Evolutionary conservation across 2,329 filamentous ascomycete genomes (phyloP).

Genomic region (Penicillium occitanis): DNA sequence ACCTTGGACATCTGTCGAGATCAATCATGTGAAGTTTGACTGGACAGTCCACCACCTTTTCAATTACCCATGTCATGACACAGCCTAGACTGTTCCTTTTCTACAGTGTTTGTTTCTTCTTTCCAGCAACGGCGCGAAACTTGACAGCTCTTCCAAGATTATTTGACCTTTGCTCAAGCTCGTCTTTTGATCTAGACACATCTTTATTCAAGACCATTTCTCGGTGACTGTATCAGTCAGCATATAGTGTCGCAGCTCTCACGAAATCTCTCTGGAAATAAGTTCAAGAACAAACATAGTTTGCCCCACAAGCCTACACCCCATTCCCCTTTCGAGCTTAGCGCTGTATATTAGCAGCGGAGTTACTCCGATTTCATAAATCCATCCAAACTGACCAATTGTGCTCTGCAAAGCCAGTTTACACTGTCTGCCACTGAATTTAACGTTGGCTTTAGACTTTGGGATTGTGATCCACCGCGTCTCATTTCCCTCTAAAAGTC

Average conservation of each 20-base stretch:
- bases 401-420: not conserved
- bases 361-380: not conserved
- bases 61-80: not conserved
- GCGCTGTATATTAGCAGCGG: not conserved
- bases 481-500: not conserved
- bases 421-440: not conserved
- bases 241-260: not conserved
- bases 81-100: constrained; percentile 4
- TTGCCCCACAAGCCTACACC: not conserved
- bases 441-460: constrained; percentile 7
- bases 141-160: constrained; percentile 1
- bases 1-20: not conserved
- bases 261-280: not conserved
- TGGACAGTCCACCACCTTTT: not conserved
- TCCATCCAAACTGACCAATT: not conserved
- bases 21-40: not conserved
- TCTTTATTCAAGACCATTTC: not conserved
- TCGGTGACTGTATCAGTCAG: not conserved
- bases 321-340: not conserved
- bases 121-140: not conserved
- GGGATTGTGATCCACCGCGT: not conserved
- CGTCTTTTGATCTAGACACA: not conserved
- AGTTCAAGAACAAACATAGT: not conserved
- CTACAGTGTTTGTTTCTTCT: not conserved
- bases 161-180: not conserved